Percentiles rank a stretch among this genome's conserved stretches.
Conservation (phyloP, 305 asterid species). For the Ilex paraguariensis region DNA sequence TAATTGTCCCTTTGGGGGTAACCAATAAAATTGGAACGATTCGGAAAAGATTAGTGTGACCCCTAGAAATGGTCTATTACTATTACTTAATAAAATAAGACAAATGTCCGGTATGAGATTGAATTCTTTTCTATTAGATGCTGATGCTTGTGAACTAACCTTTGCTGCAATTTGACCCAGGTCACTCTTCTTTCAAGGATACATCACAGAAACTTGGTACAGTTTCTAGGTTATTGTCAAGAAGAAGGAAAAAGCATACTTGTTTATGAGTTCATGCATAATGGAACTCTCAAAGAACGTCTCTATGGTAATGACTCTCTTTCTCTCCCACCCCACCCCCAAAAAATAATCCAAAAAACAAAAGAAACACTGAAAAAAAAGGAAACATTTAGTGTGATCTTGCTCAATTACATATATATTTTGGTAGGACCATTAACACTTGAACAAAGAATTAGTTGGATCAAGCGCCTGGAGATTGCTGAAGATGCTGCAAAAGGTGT, state of each 20-base stretch:
- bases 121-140: not conserved
- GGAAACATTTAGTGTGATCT: not conserved
- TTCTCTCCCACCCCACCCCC: not conserved
- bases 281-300: conserved; percentile 92
- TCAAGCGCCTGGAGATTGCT: conserved; percentile 95
- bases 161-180: conserved; percentile 30
- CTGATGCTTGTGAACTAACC: not conserved
- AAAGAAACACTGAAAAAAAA: not conserved
- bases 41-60: too few species aligned
- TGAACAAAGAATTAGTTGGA: conserved; percentile 75
- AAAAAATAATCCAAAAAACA: not conserved
- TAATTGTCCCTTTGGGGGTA: too few species aligned
- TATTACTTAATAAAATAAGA: too few species aligned
- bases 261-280: conserved; percentile 93
- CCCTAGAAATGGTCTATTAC: too few species aligned
- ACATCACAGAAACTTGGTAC: conserved; percentile 94
- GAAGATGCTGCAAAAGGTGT: conserved; percentile 95
- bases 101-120: too few species aligned
- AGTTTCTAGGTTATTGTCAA: conserved; percentile 94
- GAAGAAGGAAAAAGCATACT: conserved; percentile 88
- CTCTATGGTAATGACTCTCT: conserved; percentile 52
- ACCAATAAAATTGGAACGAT: too few species aligned
- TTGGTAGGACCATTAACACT: conserved; percentile 57
- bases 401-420: not conserved
- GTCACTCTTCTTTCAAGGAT: conserved; percentile 97